Base-by-base conservation (phyloP, 768 basidiomycete genomes). In the Lactarius psammicola region DNA sequence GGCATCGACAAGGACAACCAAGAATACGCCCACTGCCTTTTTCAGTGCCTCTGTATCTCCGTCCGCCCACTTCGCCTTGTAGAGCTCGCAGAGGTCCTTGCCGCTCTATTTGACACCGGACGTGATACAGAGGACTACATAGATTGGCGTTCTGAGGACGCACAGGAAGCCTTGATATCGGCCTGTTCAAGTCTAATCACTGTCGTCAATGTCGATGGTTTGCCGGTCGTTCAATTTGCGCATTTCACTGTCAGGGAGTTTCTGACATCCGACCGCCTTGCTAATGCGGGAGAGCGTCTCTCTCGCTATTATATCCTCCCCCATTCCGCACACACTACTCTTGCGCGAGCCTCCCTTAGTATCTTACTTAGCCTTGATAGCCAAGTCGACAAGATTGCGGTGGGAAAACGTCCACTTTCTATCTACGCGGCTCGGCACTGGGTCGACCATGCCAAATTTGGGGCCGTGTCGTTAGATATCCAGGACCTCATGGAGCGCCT, bases 221-320 rank as follows among this genome's bases (percentile, higher is more conserved):
- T 6, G 2, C 55, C 42, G 10, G 31, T 58, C 3, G 56, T 58
- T 15, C 62, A 57, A 56, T 63, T 30, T 26, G 17, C 58, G 6
- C 65, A 66, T 56, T 55, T 62, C 34, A 49, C 65, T 2, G 65
- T 66, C 17, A 66, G 56, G 23, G 65, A 66, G 9, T 66, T 57
- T 8, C 33, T 66, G 33, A 26, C 30, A 10, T 66, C 65, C 0
- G 33, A 38, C 8, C 65, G 60, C 11, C 65, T 66, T 42, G 33
- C 38, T 5, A 17, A 13, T 1, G 26, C 49, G 6, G 28, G 6
- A 2, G 4, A 10, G 0, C 10, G 23, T 28, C 44, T 46, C 28
- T 61, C 65, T 18, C 4, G 9, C 20, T 62, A 44, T 55, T 26
- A 51, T 18, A 15, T 66, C n/a, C 34, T 30, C 40, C 44, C 28